Conservation (phyloP, 306 rosid species). For the Cicer yamashitae region DNA sequence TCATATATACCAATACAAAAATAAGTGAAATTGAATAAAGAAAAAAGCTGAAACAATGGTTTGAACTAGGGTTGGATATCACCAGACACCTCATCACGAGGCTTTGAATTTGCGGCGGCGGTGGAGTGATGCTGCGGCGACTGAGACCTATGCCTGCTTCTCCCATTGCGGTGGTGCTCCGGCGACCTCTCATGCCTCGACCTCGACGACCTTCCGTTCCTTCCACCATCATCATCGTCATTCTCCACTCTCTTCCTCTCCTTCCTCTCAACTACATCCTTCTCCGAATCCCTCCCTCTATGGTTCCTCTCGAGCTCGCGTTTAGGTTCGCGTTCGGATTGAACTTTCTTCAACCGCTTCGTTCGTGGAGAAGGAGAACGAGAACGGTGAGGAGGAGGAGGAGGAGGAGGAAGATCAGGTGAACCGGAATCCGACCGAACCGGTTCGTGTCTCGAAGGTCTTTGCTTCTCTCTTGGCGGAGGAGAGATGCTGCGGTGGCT, state of each 20-base stretch:
- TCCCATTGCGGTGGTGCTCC: slow-evolving; percentile 53
- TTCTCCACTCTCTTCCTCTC: slow-evolving; percentile 47
- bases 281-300: slow-evolving; percentile 60
- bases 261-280: slow-evolving; percentile 58
- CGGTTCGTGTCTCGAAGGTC: slow-evolving; percentile 32
- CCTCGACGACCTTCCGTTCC: slow-evolving; percentile 56
- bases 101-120: slow-evolving; percentile 44
- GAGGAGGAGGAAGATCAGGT: slow-evolving; percentile 47
- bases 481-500: slow-evolving; percentile 51
- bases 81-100: slow-evolving; percentile 97
- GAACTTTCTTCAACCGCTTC: slow-evolving; percentile 60
- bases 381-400: slow-evolving; percentile 54
- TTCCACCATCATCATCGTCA: slow-evolving; percentile 16
- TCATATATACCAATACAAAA: slow-evolving; percentile 7
- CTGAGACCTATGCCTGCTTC: slow-evolving; percentile 60
- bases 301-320: slow-evolving; percentile 21
- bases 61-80: slow-evolving; percentile 72
- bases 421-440: slow-evolving; percentile 38
- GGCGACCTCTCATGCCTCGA: slow-evolving; percentile 63
- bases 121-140: slow-evolving; percentile 51
- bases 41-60: slow-evolving; percentile 20
- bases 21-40: neutral
- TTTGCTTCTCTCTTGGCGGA: slow-evolving; percentile 47
- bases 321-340: slow-evolving; percentile 43
- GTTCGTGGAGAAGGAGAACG: slow-evolving; percentile 68